These are phyloP conservation scores for Debaryomycetaceae sp. DNA, from an alignment of 1,139 yeast genomes.

Conservation along the genomic window DNA sequence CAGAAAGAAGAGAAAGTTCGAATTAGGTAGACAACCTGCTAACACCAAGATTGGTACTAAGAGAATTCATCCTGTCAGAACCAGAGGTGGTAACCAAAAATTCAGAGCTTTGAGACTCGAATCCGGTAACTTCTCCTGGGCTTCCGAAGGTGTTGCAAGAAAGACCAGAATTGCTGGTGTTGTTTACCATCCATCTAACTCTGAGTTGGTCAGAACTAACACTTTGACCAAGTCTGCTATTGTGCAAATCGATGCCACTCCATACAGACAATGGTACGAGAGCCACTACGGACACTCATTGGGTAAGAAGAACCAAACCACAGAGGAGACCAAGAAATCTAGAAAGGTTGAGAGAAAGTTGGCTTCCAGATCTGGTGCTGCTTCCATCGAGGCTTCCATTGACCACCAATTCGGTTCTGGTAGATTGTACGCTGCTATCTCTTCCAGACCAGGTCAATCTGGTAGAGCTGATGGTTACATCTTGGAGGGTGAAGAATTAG, in stretches of 20 bases:
- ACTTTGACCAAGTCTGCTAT: slow-evolving; percentile 98
- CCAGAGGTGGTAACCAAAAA: slow-evolving; percentile 99
- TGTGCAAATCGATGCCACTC: slow-evolving; percentile 99
- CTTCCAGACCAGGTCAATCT: slow-evolving; percentile 99
- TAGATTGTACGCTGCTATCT: slow-evolving; percentile 97
- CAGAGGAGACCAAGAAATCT: slow-evolving; percentile 63
- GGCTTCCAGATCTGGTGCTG: slow-evolving; percentile 82
- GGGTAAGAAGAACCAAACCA: slow-evolving; percentile 65
- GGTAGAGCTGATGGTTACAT: slow-evolving; percentile 99
- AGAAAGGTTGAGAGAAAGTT: slow-evolving; percentile 86
- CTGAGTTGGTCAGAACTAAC: slow-evolving; percentile 99
- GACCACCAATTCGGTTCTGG: slow-evolving; percentile 97
- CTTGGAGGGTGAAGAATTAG: slow-evolving; percentile 99
- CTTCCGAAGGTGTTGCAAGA: slow-evolving; percentile 96
- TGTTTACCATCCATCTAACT: slow-evolving; percentile 99
- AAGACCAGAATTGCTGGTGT: slow-evolving; percentile 99
- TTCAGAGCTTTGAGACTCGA: slow-evolving; percentile 99
- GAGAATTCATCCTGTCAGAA: slow-evolving; percentile 98
- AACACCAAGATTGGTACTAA: slow-evolving; percentile 98
- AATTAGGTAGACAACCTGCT: slow-evolving; percentile 99
- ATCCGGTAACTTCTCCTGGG: slow-evolving; percentile 99
- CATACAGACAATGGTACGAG: slow-evolving; percentile 99
- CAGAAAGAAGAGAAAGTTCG: slow-evolving; percentile 99
- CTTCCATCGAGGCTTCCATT: slow-evolving; percentile 87
- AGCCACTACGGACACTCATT: slow-evolving; percentile 93